These are phyloP conservation scores for Thalia dealbata DNA, from an alignment of 176 grass and related monocot species.

Conservation along the genomic window DNA sequence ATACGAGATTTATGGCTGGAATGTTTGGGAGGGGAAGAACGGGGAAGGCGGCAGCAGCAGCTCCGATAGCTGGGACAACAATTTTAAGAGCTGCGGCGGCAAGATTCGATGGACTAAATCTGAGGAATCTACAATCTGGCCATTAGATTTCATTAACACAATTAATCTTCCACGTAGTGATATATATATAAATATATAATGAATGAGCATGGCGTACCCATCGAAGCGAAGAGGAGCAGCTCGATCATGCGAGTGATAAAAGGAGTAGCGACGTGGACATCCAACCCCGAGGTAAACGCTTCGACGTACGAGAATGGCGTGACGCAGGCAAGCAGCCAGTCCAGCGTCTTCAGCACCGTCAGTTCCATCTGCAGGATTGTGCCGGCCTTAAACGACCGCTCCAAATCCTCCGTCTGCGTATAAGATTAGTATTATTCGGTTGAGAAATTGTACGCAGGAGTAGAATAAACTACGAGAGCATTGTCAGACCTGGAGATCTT, in stretches of 20 bases:
- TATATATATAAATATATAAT: no score
- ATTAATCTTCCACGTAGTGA: no score
- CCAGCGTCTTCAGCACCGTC: conserved; percentile 56
- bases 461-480: no score
- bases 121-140: background rate
- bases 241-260: background rate
- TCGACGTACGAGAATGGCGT: conserved; percentile 50
- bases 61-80: conserved; percentile 1
- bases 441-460: no score
- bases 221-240: background rate
- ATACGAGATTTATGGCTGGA: conserved; percentile 23
- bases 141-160: background rate
- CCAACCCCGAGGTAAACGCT: background rate
- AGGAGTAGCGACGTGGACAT: background rate
- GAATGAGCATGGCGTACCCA: background rate
- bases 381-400: conserved; percentile 33
- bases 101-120: conserved; percentile 30
- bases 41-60: background rate
- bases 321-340: conserved; percentile 65
- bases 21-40: background rate
- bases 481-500: conserved; percentile 52
- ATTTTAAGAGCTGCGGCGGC: conserved; percentile 40
- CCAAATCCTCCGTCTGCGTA: conserved; percentile 44
- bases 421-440: no score
- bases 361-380: conserved; percentile 64